A percentile compares a stretch with the other conserved stretches of the same genome.
These are phyloP conservation scores for Coleophoma eucalyptorum DNA, from an alignment of 2,329 filamentous ascomycete species.

Conservation along the genomic window DNA sequence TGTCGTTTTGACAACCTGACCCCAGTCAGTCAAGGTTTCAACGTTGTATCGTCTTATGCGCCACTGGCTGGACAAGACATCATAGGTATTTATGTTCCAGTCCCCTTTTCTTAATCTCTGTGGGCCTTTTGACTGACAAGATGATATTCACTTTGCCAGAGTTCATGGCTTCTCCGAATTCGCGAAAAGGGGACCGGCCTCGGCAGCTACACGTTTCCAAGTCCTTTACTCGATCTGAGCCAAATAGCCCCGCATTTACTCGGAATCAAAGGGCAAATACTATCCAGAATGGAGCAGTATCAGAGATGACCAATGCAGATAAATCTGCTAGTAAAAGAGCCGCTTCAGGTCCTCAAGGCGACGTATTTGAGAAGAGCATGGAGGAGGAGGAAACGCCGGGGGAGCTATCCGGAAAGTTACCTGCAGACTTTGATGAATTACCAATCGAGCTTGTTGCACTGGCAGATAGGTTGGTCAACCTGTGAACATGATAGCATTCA, in stretches of 20 bases:
- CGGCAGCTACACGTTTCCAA: conserved; percentile 30
- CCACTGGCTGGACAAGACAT: conserved; percentile 12
- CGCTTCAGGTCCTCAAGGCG: not conserved
- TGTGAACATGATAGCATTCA: conserved; percentile 3
- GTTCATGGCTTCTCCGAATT: conserved; percentile 25
- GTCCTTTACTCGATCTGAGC: conserved; percentile 32
- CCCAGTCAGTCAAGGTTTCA: conserved; percentile 23
- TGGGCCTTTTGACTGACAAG: conserved; percentile 22
- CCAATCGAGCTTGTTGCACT: conserved; percentile 91
- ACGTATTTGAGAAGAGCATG: conserved; percentile 11
- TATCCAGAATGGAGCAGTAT: conserved; percentile 22
- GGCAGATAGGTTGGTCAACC: conserved; percentile 66
- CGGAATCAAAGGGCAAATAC: conserved; percentile 24
- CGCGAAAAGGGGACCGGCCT: conserved; percentile 22
- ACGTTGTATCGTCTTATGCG: conserved; percentile 23
- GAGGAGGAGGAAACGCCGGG: conserved; percentile 15
- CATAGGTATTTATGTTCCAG: conserved; percentile 12
- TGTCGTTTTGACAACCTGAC: conserved; percentile 14
- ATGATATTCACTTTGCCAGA: conserved; percentile 24
- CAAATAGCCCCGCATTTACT: conserved; percentile 12
- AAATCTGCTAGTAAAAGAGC: conserved; percentile 1
- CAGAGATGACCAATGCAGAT: conserved; percentile 11
- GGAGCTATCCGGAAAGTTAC: conserved; percentile 17
- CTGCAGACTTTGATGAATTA: conserved; percentile 72
- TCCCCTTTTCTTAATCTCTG: conserved; percentile 3